Evolutionary conservation across 306 rosid species (phyloP).

Genomic region (Purshia tridentata): DNA sequence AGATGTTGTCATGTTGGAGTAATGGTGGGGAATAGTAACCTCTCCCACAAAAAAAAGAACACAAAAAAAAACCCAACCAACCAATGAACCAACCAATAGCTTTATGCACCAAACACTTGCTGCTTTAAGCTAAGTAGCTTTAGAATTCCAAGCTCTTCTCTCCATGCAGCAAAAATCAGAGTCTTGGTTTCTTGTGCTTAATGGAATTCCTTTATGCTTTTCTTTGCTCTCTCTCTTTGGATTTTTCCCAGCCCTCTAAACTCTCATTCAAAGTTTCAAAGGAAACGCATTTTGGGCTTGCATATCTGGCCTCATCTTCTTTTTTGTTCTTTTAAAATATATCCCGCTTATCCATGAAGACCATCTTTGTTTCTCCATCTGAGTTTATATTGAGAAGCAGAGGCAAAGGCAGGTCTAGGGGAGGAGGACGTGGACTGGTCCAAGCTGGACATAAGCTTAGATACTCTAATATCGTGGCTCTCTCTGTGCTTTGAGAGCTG

Average conservation of each 20-base stretch:
- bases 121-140: slow-evolving; percentile 41
- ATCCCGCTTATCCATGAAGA: slow-evolving; percentile 44
- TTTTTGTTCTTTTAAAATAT: slow-evolving; percentile 23
- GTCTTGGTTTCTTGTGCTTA: slow-evolving; percentile 64
- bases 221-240: slow-evolving; percentile 38
- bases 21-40: slow-evolving; percentile 44
- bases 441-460: slow-evolving; percentile 19
- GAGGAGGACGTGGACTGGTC: slow-evolving; percentile 31
- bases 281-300: slow-evolving; percentile 31
- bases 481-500: slow-evolving; percentile 41
- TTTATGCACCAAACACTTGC: slow-evolving; percentile 37
- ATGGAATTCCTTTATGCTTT: slow-evolving; percentile 72
- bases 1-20: slow-evolving; percentile 40
- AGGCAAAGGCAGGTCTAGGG: not conserved
- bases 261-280: slow-evolving; percentile 40
- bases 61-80: slow-evolving; percentile 15
- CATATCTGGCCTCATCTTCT: slow-evolving; percentile 21
- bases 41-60: slow-evolving; percentile 1
- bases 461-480: slow-evolving; percentile 28
- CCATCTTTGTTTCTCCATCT: slow-evolving; percentile 19
- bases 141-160: slow-evolving; percentile 69
- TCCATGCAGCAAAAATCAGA: slow-evolving; percentile 44
- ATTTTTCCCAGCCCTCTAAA: slow-evolving; percentile 34
- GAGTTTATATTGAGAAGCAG: not conserved
- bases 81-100: slow-evolving; percentile 34